Conservation (phyloP, 2,329 filamentous ascomycete species). For the Talaromyces marneffei region DNA sequence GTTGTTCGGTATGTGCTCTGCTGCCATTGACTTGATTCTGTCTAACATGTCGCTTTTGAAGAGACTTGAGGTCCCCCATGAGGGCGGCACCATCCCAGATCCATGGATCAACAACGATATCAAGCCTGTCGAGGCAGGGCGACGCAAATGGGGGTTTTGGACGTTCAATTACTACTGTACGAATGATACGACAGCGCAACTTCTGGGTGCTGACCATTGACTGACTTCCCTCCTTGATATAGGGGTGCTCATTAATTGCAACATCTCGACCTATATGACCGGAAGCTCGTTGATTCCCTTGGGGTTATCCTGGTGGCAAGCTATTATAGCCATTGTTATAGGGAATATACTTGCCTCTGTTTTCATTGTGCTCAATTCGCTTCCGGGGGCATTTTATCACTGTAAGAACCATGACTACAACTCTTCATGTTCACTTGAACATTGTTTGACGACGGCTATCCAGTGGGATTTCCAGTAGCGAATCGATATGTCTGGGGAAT, state of each 20-base stretch:
- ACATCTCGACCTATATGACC: slow-evolving; percentile 29
- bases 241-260: slow-evolving; percentile 47
- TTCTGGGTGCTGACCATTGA: neutral
- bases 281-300: slow-evolving; percentile 32
- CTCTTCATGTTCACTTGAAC: neutral
- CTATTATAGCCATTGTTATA: slow-evolving; percentile 26
- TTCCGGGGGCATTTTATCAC: slow-evolving; percentile 42
- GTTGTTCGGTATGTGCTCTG: neutral
- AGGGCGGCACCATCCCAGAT: slow-evolving; percentile 15
- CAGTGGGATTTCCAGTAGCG: slow-evolving; percentile 30
- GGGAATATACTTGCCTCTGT: slow-evolving; percentile 35
- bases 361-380: slow-evolving; percentile 40
- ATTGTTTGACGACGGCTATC: neutral
- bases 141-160: slow-evolving; percentile 41
- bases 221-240: neutral
- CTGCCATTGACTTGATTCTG: neutral
- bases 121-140: slow-evolving; percentile 41
- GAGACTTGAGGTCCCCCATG: slow-evolving; percentile 9
- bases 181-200: too few species aligned
- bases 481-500: slow-evolving; percentile 31
- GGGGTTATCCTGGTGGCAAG: slow-evolving; percentile 30
- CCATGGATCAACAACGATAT: slow-evolving; percentile 47
- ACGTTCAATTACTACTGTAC: slow-evolving; percentile 45
- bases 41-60: neutral
- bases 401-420: slow-evolving; percentile 12